Conservation (phyloP, 2,329 filamentous ascomycete species). For the Pseudogymnoascus sp. region DNA sequence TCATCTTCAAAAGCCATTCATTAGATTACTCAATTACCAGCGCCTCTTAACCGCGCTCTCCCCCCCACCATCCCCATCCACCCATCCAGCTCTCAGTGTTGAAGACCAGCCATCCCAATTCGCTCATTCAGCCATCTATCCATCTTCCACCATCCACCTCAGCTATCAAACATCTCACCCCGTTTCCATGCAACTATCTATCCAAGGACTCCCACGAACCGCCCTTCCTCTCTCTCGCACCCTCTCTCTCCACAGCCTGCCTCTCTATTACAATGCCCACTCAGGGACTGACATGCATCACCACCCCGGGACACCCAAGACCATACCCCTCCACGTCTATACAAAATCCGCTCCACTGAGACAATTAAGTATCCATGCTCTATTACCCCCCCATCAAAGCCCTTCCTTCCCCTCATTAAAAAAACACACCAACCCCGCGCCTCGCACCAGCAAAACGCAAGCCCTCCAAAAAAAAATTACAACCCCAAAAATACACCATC, state of each 20-base stretch:
- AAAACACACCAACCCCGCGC: neutral
- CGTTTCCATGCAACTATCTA: neutral
- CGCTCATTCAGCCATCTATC: neutral
- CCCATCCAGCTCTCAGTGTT: neutral
- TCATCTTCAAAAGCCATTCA: neutral
- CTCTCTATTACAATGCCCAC: neutral
- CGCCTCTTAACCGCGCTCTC: neutral
- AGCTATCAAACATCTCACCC: neutral
- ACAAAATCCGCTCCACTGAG: neutral
- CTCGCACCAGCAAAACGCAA: neutral
- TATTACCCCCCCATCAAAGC: neutral
- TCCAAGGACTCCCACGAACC: neutral
- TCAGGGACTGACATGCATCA: neutral
- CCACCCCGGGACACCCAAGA: neutral
- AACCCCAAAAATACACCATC: neutral
- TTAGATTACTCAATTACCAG: neutral
- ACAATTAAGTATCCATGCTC: neutral
- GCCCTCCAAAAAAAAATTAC: neutral
- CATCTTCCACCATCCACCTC: neutral
- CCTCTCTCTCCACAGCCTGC: neutral
- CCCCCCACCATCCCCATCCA: neutral
- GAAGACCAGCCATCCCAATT: neutral
- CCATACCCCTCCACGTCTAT: neutral
- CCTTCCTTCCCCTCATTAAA: neutral
- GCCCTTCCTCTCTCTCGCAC: neutral